Evolutionary conservation across 495 filamentous ascomycete genomes (phyloP).

Genomic region (Wilcoxina mikolae): DNA sequence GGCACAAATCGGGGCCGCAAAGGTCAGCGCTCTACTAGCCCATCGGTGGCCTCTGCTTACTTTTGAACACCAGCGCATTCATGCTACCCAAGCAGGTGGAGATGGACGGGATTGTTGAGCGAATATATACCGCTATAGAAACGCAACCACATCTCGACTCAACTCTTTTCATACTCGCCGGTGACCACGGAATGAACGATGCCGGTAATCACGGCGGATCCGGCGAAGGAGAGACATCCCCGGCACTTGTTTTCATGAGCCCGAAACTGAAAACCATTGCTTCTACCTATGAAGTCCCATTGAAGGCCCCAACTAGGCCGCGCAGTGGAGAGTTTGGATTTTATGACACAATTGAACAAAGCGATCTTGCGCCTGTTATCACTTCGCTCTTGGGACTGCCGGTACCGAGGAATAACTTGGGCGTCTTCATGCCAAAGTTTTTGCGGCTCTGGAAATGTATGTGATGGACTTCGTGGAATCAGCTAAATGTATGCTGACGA

Average conservation of each 20-base stretch:
- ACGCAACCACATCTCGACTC: constrained; percentile 51
- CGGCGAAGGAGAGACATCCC: constrained; percentile 78
- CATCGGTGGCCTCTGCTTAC: constrained; percentile 10
- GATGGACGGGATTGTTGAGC: constrained; percentile 72
- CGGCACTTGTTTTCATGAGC: constrained; percentile 81
- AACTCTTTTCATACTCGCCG: constrained; percentile 72
- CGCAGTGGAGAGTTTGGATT: constrained; percentile 51
- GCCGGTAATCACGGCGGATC: constrained; percentile 95
- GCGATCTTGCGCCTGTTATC: constrained; percentile 82
- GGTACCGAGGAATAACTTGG: constrained; percentile 80
- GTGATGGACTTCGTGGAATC: too few relatives aligned
- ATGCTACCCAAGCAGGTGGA: constrained; percentile 89
- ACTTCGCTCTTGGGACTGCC: constrained; percentile 77
- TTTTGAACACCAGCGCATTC: constrained; percentile 44
- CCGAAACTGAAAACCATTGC: constrained; percentile 56
- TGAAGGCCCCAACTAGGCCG: constrained; percentile 27
- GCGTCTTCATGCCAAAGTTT: constrained; percentile 69
- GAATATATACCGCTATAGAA: constrained; percentile 64
- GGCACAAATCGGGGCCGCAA: constrained; percentile 84
- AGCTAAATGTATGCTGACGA: constrained; percentile 13
- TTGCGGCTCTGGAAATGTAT: constrained; percentile 53
- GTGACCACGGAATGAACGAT: constrained; percentile 98
- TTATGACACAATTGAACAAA: constrained; percentile 75
- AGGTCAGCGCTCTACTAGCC: constrained; percentile 39
- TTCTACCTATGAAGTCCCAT: constrained; percentile 32